Percentiles rank a stretch among this genome's conserved stretches.
These are phyloP conservation scores for Bothriochloa decipiens DNA, from an alignment of 176 grass and related monocot genomes.

Conservation along the genomic window DNA sequence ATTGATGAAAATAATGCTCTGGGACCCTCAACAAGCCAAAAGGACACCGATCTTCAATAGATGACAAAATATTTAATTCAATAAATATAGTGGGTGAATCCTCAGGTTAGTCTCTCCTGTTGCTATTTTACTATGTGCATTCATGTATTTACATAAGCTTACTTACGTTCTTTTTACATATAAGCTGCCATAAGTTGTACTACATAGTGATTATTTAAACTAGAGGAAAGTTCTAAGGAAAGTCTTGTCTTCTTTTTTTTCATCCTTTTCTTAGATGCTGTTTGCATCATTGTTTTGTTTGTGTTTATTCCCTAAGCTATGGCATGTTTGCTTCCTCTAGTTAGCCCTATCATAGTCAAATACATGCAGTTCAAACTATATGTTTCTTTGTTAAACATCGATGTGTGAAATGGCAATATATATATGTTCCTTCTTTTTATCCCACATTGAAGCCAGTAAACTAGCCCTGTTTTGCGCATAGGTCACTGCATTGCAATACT, in stretches of 20 bases:
- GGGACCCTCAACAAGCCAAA: conserved; percentile 4
- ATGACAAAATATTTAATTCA: background rate
- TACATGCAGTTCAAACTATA: background rate
- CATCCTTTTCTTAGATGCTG: background rate
- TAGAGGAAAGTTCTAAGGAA: background rate
- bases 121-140: background rate
- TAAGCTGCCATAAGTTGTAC: background rate
- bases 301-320: background rate
- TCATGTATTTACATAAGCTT: background rate
- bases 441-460: background rate
- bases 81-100: conserved; percentile 40
- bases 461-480: background rate
- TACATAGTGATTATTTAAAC: background rate
- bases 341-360: conserved; percentile 11
- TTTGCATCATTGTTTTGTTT: background rate
- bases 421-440: background rate
- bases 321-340: background rate
- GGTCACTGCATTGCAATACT: background rate
- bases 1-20: conserved; percentile 2
- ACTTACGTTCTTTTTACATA: background rate
- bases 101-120: conserved; percentile 36
- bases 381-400: background rate
- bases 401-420: background rate
- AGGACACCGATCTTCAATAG: background rate
- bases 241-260: background rate